Evolutionary conservation across 345 rosid species (phyloP).

Genomic region (Noccaea caerulescens): DNA sequence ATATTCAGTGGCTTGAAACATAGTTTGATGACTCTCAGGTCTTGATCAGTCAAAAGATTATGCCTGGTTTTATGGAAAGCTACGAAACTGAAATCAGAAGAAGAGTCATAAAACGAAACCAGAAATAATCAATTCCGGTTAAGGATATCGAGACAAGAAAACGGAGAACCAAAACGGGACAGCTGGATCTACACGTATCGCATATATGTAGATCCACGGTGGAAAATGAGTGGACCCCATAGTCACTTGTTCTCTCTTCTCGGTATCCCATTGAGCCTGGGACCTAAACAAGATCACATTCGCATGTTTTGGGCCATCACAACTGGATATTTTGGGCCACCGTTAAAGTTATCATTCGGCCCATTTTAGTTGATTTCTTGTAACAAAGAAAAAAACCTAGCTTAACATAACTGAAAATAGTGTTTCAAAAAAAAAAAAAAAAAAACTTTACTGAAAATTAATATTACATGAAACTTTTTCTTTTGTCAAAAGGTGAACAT

Average conservation of each 20-base stretch:
- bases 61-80: neutral
- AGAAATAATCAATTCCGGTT: too few species aligned
- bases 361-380: neutral
- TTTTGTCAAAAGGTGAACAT: too few species aligned
- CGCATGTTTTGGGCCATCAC: too few species aligned
- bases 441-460: too few species aligned
- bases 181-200: conserved; percentile 4
- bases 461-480: neutral
- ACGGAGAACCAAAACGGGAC: neutral
- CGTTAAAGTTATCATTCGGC: neutral
- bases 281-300: neutral
- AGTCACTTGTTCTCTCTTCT: neutral
- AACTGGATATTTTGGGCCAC: neutral
- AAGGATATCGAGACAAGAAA: too few species aligned
- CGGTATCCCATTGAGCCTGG: neutral
- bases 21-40: too few species aligned
- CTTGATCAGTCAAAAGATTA: neutral
- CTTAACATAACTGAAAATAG: too few species aligned
- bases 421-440: too few species aligned
- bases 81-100: too few species aligned
- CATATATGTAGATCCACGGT: neutral
- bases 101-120: too few species aligned
- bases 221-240: neutral
- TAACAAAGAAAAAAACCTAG: too few species aligned
- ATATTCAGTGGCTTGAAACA: too few species aligned